phyloP scores from a whole-genome alignment of 331 rosid species.

The Telfairia occidentalis region DNA sequence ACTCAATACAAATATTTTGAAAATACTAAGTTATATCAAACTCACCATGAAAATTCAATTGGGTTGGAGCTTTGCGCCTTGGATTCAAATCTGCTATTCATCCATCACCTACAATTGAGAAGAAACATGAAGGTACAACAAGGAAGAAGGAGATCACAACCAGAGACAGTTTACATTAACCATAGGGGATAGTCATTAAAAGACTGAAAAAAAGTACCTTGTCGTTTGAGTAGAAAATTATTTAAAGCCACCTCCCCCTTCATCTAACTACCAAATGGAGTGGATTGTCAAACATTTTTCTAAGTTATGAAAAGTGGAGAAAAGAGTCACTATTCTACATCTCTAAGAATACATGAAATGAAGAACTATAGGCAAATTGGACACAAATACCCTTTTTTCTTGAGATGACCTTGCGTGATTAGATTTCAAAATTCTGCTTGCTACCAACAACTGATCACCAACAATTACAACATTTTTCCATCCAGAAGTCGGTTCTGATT shows the following conservation, averaged over 20 bases:
- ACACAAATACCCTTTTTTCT: background rate
- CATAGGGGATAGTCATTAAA: background rate
- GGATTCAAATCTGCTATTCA: background rate
- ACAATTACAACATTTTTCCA: background rate
- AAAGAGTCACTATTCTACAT: background rate
- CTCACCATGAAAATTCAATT: background rate
- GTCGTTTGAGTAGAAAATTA: background rate
- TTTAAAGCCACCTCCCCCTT: constrained; percentile 1
- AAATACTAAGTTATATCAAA: background rate
- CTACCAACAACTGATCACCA: background rate
- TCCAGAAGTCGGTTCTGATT: background rate
- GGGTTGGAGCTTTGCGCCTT: background rate
- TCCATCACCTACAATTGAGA: background rate
- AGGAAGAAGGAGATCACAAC: background rate
- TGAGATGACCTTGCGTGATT: background rate
- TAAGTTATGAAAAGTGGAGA: background rate
- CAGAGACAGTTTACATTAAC: background rate
- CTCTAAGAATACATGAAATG: background rate
- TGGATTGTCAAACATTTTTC: background rate
- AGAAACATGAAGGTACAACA: background rate
- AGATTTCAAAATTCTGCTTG: background rate
- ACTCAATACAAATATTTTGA: too few species aligned
- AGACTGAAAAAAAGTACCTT: background rate
- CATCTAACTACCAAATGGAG: background rate
- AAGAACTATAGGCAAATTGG: background rate